These are phyloP conservation scores for Phytophthora palmivora DNA, from an alignment of 352 stramenopile genomes.

Conservation along the genomic window DNA sequence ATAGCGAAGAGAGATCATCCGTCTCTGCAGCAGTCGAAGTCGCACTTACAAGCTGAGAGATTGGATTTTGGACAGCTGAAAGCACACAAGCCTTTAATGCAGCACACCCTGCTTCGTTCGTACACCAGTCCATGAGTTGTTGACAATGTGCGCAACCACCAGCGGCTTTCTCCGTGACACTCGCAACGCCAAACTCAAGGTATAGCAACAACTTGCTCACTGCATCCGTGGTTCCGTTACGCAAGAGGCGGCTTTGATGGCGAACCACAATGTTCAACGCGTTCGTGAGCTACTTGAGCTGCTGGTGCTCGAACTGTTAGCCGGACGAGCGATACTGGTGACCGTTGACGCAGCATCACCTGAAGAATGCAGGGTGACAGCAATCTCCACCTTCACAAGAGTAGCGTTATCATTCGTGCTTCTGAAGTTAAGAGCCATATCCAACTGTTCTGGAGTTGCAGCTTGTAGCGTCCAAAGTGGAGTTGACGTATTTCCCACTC, in stretches of 20 bases:
- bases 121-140: conserved; percentile 58
- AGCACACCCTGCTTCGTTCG: conserved; percentile 45
- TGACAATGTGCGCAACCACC: conserved; percentile 61
- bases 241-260: conserved; percentile 47
- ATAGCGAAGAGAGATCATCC: conserved; percentile 47
- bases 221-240: conserved; percentile 27
- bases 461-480: conserved; percentile 52
- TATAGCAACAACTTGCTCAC: conserved; percentile 50
- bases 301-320: conserved; percentile 16
- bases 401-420: conserved; percentile 54
- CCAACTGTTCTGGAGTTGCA: conserved; percentile 31
- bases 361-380: conserved; percentile 45
- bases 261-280: conserved; percentile 45
- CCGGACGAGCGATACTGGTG: conserved; percentile 58
- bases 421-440: conserved; percentile 56
- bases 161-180: conserved; percentile 46
- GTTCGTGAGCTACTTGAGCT: conserved; percentile 1
- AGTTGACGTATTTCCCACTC: conserved; percentile 33
- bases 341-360: conserved; percentile 54
- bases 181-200: conserved; percentile 44
- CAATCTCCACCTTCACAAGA: conserved; percentile 57
- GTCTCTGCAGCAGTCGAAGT: conserved; percentile 30
- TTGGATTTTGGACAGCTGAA: conserved; percentile 9
- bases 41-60: conserved; percentile 23
- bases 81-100: conserved; percentile 50